phyloP scores from a whole-genome alignment of 306 rosid genomes.

The Prunus campanulata region DNA sequence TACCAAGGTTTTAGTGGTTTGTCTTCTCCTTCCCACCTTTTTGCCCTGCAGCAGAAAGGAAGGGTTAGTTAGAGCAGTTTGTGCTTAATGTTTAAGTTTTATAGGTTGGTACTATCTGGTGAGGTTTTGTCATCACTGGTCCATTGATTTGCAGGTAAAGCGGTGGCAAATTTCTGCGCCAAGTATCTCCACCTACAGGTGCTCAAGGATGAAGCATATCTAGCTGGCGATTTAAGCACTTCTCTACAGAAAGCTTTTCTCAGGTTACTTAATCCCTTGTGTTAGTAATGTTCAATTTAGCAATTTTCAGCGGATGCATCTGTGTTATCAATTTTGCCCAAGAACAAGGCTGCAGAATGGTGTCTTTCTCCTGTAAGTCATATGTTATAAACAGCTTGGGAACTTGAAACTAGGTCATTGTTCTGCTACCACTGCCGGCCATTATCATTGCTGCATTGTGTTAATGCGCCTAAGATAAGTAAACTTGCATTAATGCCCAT shows the following conservation, averaged over 20 bases:
- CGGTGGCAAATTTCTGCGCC: constrained; percentile 90
- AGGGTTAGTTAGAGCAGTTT: not conserved
- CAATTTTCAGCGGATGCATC: constrained; percentile 22
- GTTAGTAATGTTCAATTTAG: constrained; percentile 11
- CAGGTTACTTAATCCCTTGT: constrained; percentile 49
- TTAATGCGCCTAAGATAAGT: not conserved
- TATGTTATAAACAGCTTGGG: constrained; percentile 10
- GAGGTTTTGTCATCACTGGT: constrained; percentile 19
- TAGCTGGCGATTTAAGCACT: constrained; percentile 74
- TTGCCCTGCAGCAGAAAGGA: not conserved
- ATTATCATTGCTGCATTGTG: not conserved
- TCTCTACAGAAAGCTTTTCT: constrained; percentile 73
- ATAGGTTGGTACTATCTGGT: constrained; percentile 10
- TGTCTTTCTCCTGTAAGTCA: constrained; percentile 14
- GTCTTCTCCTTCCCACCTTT: not conserved
- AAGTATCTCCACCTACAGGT: constrained; percentile 86
- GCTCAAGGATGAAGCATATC: constrained; percentile 66
- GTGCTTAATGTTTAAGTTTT: not conserved
- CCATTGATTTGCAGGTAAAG: constrained; percentile 67
- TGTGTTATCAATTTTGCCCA: constrained; percentile 7
- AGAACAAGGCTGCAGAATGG: constrained; percentile 23
- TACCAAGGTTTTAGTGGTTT: not conserved
- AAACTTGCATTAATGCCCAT: not conserved
- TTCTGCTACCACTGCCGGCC: not conserved
- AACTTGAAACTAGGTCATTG: constrained; percentile 1